Base-by-base conservation (phyloP, 1,139 yeast species). In the Geotrichum fermentans region DNA sequence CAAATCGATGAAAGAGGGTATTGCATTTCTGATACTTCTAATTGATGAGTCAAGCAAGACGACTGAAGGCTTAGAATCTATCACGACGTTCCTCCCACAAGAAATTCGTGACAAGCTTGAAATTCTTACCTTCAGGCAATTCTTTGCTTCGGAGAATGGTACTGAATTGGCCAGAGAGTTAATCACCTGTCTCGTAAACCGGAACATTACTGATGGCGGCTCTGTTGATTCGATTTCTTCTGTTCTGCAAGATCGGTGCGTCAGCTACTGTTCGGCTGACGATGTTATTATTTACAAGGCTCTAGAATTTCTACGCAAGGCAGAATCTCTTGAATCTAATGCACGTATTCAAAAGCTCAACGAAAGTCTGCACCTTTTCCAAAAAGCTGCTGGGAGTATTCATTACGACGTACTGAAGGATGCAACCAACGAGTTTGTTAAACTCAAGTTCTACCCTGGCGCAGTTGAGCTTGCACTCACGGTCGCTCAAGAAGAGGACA, bases 251-350 rank as follows among this genome's bases (percentile, higher is more conserved):
- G 94, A 87, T 48, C 82, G 95, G 56, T 94, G 98, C 71, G 96
- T 96, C 1, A 83, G 96, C 1, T 94, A 89, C 67, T 94, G 97
- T 62, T 88, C 97, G 0, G 80, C 95, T 10, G 88, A 86, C 59
- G 98, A 94, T 67, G 97, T 92, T 28, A 76, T 89, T 53, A 86
- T 94, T 21, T 94, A 90, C 72, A 86, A 92, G 67, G 98, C 97
- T 0, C 80, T 89, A 59, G 98, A 94, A 64, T 88, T 85, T 62
- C 72, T 94, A 59, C 85, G 94, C 52, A 80, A 83, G 60, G 97
- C 97, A 0, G 68, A 53, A 38, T 26, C 44, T 77, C 56, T 51
- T 18, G 96, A 87, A 61, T 73, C 75, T 42, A 95, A 88, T 52
- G 73, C 84, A 54, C 78, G 84, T 57, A 70, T 74, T 49, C 83